A percentile compares a stretch with the other conserved stretches of the same genome.
Conservation (phyloP, 2,329 filamentous ascomycete genomes). For the Fusarium denticulatum region DNA sequence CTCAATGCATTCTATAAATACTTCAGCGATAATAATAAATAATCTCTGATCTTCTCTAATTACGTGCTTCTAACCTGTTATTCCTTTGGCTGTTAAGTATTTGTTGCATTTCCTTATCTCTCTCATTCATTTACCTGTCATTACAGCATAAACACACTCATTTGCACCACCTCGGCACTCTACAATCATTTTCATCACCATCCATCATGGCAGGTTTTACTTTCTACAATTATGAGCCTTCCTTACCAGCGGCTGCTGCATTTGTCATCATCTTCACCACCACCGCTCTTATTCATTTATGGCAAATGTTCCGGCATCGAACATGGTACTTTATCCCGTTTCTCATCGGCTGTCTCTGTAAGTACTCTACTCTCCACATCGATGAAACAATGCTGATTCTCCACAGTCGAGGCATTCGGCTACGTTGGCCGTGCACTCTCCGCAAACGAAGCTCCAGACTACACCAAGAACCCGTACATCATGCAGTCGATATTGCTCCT, state of each 20-base stretch:
- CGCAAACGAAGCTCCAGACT: slow-evolving; percentile 50
- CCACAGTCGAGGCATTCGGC: slow-evolving; percentile 42
- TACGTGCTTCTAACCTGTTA: not conserved
- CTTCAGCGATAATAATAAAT: not conserved
- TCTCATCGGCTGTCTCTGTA: slow-evolving; percentile 60
- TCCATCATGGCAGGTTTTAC: not conserved
- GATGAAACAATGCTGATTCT: not conserved
- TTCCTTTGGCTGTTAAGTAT: not conserved
- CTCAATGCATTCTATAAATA: not conserved
- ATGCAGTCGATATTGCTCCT: slow-evolving; percentile 51
- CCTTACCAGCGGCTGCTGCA: slow-evolving; percentile 52
- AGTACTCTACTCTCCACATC: slow-evolving; percentile 1
- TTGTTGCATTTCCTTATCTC: not conserved
- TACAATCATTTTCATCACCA: not conserved
- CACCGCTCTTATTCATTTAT: slow-evolving; percentile 51
- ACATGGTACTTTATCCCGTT: slow-evolving; percentile 65
- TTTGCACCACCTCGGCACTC: not conserved
- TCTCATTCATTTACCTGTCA: not conserved
- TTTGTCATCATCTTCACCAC: slow-evolving; percentile 53
- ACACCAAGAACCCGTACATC: slow-evolving; percentile 49
- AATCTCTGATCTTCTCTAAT: not conserved
- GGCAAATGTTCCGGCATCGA: slow-evolving; percentile 51
- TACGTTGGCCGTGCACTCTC: slow-evolving; percentile 62
- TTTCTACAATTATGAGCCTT: slow-evolving; percentile 60
- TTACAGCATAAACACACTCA: not conserved